phyloP scores from a whole-genome alignment of 495 filamentous ascomycete species.

The Symbiotaphrina buchneri region DNA sequence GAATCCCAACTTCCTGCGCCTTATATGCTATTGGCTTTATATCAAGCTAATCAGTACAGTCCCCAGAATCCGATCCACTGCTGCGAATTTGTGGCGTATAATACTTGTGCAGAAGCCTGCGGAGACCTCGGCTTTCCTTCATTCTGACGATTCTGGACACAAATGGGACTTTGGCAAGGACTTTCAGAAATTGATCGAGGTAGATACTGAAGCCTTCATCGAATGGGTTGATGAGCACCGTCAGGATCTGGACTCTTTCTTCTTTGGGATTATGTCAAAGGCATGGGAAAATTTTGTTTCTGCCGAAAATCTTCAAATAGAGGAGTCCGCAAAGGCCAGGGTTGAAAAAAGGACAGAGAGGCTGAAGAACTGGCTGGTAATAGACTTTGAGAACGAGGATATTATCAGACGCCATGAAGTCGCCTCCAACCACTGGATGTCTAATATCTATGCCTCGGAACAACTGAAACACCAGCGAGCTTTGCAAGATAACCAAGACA shows the following conservation, averaged over 20 bases:
- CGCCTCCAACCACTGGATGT: slow-evolving; percentile 72
- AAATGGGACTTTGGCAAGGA: slow-evolving; percentile 41
- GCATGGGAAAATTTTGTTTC: slow-evolving; percentile 69
- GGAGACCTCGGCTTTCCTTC: slow-evolving; percentile 52
- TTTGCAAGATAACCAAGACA: slow-evolving; percentile 82
- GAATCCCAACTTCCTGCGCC: slow-evolving; percentile 48
- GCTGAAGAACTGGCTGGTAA: slow-evolving; percentile 51
- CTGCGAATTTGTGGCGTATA: slow-evolving; percentile 71
- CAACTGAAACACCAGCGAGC: slow-evolving; percentile 74
- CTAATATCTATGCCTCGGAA: slow-evolving; percentile 82
- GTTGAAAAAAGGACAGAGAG: slow-evolving; percentile 56
- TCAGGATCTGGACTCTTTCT: slow-evolving; percentile 63
- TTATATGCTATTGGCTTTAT: slow-evolving; percentile 83
- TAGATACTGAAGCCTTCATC: slow-evolving; percentile 73
- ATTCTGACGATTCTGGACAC: slow-evolving; percentile 43
- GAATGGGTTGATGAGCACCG: slow-evolving; percentile 71
- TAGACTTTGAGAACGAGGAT: slow-evolving; percentile 43
- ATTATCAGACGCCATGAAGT: slow-evolving; percentile 57
- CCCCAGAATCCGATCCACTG: slow-evolving; percentile 42
- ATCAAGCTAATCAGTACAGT: slow-evolving; percentile 47
- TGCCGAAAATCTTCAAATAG: slow-evolving; percentile 53
- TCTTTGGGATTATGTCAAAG: slow-evolving; percentile 43
- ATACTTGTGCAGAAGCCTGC: slow-evolving; percentile 81
- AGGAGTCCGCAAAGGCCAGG: slow-evolving; percentile 44
- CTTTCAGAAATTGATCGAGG: slow-evolving; percentile 66